Evolutionary conservation across 257 asterid genomes (phyloP).

Genomic region (Oldenlandia corymbosa): DNA sequence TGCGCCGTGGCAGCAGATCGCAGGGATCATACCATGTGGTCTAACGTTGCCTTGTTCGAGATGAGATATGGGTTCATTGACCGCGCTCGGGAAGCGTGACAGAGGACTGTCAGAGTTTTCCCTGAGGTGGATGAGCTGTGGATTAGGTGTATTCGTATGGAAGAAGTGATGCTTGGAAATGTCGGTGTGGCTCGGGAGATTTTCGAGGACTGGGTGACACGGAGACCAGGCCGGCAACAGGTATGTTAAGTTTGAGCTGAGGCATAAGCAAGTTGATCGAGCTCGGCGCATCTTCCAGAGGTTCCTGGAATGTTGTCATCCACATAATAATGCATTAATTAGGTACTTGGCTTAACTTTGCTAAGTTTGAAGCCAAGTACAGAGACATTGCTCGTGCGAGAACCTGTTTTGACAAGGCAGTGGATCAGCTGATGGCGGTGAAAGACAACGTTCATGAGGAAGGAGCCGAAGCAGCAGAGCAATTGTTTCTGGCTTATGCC

Average conservation of each 20-base stretch:
- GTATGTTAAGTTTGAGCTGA: constrained; percentile 76
- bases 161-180: constrained; percentile 70
- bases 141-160: constrained; percentile 89
- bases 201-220: constrained; percentile 79
- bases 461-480: too few relatives aligned
- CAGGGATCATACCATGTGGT: neutral
- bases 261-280: constrained; percentile 70
- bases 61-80: constrained; percentile 62
- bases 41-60: neutral
- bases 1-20: neutral
- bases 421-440: too few relatives aligned
- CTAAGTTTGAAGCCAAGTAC: constrained; percentile 79
- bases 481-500: constrained; percentile 73
- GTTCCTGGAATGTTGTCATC: constrained; percentile 58
- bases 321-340: too few relatives aligned
- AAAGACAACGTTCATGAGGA: too few relatives aligned
- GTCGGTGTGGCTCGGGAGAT: constrained; percentile 74
- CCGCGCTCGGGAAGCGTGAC: constrained; percentile 77
- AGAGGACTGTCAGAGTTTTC: constrained; percentile 55
- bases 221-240: constrained; percentile 82
- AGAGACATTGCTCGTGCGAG: constrained; percentile 68
- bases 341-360: constrained; percentile 67
- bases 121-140: constrained; percentile 85
- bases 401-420: constrained; percentile 67
- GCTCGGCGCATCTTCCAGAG: constrained; percentile 67